Evolutionary conservation across 2,329 filamentous ascomycete species (phyloP), one percentile per base, ranked within the genome.

Genomic region (Peltaster fructicola): DNA sequence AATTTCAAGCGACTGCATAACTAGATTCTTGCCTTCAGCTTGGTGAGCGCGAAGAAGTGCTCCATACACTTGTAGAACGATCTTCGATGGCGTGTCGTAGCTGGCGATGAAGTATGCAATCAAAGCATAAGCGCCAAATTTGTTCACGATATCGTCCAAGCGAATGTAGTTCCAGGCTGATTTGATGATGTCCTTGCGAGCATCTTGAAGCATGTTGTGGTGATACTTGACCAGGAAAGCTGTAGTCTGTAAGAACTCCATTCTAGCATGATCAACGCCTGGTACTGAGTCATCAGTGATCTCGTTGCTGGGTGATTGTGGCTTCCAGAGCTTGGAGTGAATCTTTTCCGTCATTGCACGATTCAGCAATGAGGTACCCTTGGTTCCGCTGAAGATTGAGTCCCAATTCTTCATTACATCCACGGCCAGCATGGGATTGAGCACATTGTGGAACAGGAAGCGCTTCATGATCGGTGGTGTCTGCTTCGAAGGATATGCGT

Each of bases 91-190:
- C 0, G 88, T 95, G 40, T 98, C 90, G 45, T 91, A 98, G 35
- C 90, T 78, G 1, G 81, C 80, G 40, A 98, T 93, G 56, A 98
- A 98, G 52, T 93, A 98, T 3, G 80, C 82, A 32, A 98, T 90
- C 5, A 98, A 71, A 4, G 93, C 85, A 42, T 98, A 98, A 3
- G 88, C 84, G 1, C 85, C 88, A 48, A 95, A 88, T 51, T 98
- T 98, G 59, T 95, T 98, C 57, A 98, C 92, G 29, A 92, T 79
- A 50, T 99, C 88, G 44, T 99, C 90, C n/a, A 98, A 66, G 13
- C 80, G 72, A 41, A 98, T 98, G 46, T 92, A 95, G 10, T 84
- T 92, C 88, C 88, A 99, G 3, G 82, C 84, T 51, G 95, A 98
- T 53, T 93, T 95, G 45, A 98, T 98, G 33, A 98, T 85, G 36